A percentile compares a stretch with the other conserved stretches of the same genome.
Evolutionary conservation across 1,139 yeast species (phyloP).

Genomic region (Hyphopichia burtonii): DNA sequence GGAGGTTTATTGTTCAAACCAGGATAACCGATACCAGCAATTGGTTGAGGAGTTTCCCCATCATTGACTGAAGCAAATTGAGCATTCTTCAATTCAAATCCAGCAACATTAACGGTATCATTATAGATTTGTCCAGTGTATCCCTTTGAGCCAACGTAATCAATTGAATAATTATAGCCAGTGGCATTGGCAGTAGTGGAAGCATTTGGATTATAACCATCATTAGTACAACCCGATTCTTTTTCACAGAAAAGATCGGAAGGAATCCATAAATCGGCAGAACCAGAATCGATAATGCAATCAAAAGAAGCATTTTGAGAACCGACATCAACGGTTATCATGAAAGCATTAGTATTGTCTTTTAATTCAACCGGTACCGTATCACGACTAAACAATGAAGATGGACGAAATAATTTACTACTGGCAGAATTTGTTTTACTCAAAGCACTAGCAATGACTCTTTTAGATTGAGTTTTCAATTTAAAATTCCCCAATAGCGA

Average conservation of each 20-base stretch:
- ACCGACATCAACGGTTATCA: constrained; percentile 2
- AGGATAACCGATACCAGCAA: constrained; percentile 22
- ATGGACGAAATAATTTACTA: constrained; percentile 2
- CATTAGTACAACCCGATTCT: constrained; percentile 1
- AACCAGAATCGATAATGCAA: constrained; percentile 3
- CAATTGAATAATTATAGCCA: constrained; percentile 2
- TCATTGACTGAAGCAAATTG: constrained; percentile 20
- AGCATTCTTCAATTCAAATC: constrained; percentile 12
- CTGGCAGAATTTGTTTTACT: neutral
- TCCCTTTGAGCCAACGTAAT: constrained; percentile 4
- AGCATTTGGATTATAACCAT: constrained; percentile 2
- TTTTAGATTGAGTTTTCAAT: neutral
- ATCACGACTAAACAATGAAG: neutral
- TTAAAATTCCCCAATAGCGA: neutral
- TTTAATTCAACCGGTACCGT: neutral
- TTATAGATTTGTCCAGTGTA: constrained; percentile 5
- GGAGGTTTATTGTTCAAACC: constrained; percentile 1
- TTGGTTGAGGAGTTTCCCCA: constrained; percentile 17
- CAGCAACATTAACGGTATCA: constrained; percentile 4
- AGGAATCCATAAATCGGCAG: constrained; percentile 6
- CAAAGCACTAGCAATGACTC: constrained; percentile 3
- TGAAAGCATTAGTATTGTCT: constrained; percentile 1
- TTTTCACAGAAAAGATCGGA: neutral
- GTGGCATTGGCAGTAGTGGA: constrained; percentile 2
- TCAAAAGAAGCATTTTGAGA: constrained; percentile 2